Percentiles rank a stretch among this genome's conserved stretches.
phyloP scores from a whole-genome alignment of 192 early-diverging fungal species.

The Linnemannia schmuckeri region DNA sequence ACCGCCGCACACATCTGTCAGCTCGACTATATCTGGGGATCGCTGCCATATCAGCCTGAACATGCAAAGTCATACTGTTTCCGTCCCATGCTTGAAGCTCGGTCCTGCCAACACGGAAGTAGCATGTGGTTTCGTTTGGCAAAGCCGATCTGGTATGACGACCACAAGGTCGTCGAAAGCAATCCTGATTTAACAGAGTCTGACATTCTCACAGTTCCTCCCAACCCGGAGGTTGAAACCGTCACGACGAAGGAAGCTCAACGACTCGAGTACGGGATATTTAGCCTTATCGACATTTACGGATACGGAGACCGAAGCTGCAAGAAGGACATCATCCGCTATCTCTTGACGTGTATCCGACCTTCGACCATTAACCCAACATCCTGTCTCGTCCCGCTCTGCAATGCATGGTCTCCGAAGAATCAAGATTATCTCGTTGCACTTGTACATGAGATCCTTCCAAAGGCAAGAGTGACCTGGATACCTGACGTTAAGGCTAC shows the following conservation, averaged over 20 bases:
- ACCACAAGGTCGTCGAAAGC: not conserved
- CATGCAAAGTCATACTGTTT: not conserved
- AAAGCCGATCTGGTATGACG: not conserved
- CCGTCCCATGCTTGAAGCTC: not conserved
- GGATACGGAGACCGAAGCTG: not conserved
- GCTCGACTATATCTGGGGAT: not conserved
- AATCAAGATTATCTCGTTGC: not conserved
- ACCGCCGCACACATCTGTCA: not conserved
- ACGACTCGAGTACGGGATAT: not conserved
- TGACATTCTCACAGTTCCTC: not conserved
- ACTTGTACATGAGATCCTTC: conserved; percentile 1
- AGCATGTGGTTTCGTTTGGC: not conserved
- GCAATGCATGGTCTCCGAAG: not conserved
- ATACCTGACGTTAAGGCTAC: conserved; percentile 5
- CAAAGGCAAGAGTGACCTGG: conserved; percentile 12
- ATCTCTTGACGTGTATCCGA: not conserved
- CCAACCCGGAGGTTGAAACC: not conserved
- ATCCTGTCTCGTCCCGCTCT: not conserved
- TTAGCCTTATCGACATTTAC: not conserved
- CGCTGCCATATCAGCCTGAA: not conserved
- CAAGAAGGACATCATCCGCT: conserved; percentile 3
- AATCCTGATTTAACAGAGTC: not conserved
- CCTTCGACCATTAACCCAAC: not conserved
- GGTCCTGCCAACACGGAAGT: not conserved
- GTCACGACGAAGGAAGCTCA: not conserved